Percentiles rank a stretch among this genome's conserved stretches.
These are phyloP conservation scores for Cladosporium sp. DNA, from an alignment of 2,329 filamentous ascomycete genomes.

Conservation along the genomic window DNA sequence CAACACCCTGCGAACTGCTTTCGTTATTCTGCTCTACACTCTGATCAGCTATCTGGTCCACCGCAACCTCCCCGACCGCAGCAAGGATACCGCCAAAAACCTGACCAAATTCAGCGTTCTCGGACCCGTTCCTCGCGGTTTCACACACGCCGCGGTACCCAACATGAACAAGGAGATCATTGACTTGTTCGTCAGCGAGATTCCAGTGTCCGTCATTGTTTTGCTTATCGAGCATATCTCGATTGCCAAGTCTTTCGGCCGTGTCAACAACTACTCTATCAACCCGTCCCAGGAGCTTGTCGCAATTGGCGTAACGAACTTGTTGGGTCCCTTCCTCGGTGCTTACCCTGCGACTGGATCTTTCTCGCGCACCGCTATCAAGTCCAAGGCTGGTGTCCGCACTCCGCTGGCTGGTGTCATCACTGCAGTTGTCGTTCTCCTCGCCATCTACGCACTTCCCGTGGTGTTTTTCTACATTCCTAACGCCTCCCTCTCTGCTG, in stretches of 20 bases:
- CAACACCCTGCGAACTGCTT: conserved; percentile 84
- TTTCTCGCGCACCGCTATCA: conserved; percentile 93
- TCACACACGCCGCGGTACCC: conserved; percentile 73
- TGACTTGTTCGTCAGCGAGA: conserved; percentile 60
- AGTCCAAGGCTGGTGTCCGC: conserved; percentile 90
- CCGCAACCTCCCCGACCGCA: conserved; percentile 46
- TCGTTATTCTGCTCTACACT: conserved; percentile 88
- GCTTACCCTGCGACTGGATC: conserved; percentile 91
- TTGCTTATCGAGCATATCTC: conserved; percentile 94
- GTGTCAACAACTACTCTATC: conserved; percentile 94
- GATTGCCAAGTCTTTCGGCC: conserved; percentile 93
- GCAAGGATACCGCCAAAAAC: conserved; percentile 26
- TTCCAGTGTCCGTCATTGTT: conserved; percentile 88
- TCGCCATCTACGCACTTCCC: conserved; percentile 85
- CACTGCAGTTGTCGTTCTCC: conserved; percentile 75
- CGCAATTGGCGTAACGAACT: conserved; percentile 84
- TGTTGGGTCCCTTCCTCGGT: conserved; percentile 86
- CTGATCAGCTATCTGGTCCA: conserved; percentile 86
- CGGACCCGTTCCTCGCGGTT: conserved; percentile 74
- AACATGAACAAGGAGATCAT: conserved; percentile 63
- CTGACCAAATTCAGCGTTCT: conserved; percentile 65
- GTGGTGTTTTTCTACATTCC: conserved; percentile 94
- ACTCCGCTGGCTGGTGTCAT: conserved; percentile 88
- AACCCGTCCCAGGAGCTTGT: conserved; percentile 95
- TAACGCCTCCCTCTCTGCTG: conserved; percentile 69